Conservation (phyloP, 2,329 filamentous ascomycete genomes). For the Cladosporium sp. region DNA sequence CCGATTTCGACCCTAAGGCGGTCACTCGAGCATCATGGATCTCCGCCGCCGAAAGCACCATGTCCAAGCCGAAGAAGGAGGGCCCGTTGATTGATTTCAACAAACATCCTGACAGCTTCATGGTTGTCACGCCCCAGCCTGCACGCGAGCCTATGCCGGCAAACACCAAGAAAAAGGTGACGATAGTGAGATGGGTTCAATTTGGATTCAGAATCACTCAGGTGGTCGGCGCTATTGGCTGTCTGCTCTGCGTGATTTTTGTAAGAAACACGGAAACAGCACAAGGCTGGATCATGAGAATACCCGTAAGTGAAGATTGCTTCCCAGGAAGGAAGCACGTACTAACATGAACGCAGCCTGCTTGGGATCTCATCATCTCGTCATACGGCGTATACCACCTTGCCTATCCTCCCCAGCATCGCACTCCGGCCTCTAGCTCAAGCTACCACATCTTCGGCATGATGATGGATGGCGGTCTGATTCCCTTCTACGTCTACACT, state of each 20-base stretch:
- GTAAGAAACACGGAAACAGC: slow-evolving; percentile 51
- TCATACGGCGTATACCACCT: slow-evolving; percentile 80
- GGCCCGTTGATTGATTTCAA: slow-evolving; percentile 81
- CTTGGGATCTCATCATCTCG: slow-evolving; percentile 66
- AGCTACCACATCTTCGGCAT: slow-evolving; percentile 85
- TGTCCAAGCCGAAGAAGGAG: slow-evolving; percentile 58
- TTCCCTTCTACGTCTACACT: slow-evolving; percentile 60
- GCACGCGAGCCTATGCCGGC: slow-evolving; percentile 63
- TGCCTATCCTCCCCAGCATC: slow-evolving; percentile 60
- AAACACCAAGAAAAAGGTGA: slow-evolving; percentile 66
- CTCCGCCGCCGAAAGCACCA: slow-evolving; percentile 45
- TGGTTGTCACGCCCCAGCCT: slow-evolving; percentile 57
- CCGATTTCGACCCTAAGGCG: slow-evolving; percentile 79
- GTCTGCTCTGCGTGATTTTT: slow-evolving; percentile 72
- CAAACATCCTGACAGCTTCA: slow-evolving; percentile 73
- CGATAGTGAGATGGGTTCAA: slow-evolving; percentile 63
- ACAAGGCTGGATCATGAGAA: slow-evolving; percentile 25
- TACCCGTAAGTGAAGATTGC: slow-evolving; percentile 22
- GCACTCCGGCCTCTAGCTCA: slow-evolving; percentile 73
- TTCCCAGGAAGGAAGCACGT: neutral
- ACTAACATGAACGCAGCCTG: slow-evolving; percentile 53
- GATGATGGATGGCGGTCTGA: slow-evolving; percentile 63
- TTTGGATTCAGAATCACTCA: slow-evolving; percentile 63
- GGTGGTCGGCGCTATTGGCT: slow-evolving; percentile 63
- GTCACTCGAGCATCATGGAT: slow-evolving; percentile 69